phyloP scores from a whole-genome alignment of 2,329 filamentous ascomycete species.

The Exutisphaerella laricina region DNA sequence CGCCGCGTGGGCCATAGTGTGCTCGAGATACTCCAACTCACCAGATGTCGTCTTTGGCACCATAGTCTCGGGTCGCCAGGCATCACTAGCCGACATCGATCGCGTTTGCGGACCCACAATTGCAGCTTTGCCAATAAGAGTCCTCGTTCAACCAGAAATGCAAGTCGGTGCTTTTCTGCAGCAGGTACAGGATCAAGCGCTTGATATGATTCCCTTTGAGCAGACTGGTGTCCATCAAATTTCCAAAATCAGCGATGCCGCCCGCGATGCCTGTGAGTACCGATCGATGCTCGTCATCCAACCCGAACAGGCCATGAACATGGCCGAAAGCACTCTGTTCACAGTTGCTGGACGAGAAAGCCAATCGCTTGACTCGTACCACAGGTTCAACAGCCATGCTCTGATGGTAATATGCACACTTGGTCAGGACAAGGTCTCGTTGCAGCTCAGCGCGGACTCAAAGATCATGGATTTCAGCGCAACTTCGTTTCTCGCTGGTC shows the following conservation, averaged over 20 bases:
- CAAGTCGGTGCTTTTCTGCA: slow-evolving; percentile 4
- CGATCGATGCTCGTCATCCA: slow-evolving; percentile 54
- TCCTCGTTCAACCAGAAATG: background rate
- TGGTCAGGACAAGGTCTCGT: background rate
- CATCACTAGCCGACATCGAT: slow-evolving; percentile 8
- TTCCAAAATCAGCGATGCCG: background rate
- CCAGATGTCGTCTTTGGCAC: slow-evolving; percentile 10
- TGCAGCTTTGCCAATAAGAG: slow-evolving; percentile 10
- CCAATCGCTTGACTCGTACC: background rate
- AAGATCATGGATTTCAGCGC: background rate
- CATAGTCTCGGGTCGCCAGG: slow-evolving; percentile 8
- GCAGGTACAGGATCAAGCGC: slow-evolving; percentile 8
- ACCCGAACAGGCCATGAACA: slow-evolving; percentile 6
- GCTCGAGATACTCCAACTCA: slow-evolving; percentile 4
- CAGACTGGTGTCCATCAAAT: slow-evolving; percentile 9
- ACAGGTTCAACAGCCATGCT: background rate
- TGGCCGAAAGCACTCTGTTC: background rate
- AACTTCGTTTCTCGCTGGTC: background rate
- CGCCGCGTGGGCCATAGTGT: slow-evolving; percentile 12
- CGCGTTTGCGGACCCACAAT: slow-evolving; percentile 13
- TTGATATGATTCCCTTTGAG: slow-evolving; percentile 14
- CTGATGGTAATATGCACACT: background rate
- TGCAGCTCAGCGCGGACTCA: background rate
- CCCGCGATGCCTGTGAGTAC: slow-evolving; percentile 46
- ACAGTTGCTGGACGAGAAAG: background rate